Conservation (phyloP, 768 basidiomycete genomes). For the Amanita pseudoporphyria region DNA sequence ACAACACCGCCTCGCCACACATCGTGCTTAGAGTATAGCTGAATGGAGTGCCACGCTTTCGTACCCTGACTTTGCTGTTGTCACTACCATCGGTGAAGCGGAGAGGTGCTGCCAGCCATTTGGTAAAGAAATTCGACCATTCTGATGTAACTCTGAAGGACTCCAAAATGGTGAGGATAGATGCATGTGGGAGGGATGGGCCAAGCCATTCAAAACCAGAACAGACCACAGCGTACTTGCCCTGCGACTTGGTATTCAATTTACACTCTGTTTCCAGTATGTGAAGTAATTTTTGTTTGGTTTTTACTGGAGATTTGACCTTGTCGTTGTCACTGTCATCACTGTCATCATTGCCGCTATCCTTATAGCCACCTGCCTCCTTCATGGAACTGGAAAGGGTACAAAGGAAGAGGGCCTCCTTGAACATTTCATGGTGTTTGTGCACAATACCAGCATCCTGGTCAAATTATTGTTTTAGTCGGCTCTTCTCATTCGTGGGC, state of each 20-base stretch:
- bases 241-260: conserved; percentile 27
- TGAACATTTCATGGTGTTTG: no score
- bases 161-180: conserved; percentile 21
- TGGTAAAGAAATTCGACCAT: conserved; percentile 21
- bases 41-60: conserved; percentile 34
- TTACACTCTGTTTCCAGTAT: conserved; percentile 31
- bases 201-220: conserved; percentile 37
- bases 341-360: conserved; percentile 19
- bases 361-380: no score
- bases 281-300: conserved; percentile 31
- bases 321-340: conserved; percentile 7
- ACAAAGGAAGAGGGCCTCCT: no score
- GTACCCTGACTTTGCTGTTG: conserved; percentile 18
- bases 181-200: conserved; percentile 29
- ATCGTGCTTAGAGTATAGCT: conserved; percentile 25
- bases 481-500: no score
- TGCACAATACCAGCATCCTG: no score
- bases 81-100: conserved; percentile 23
- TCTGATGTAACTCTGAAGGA: conserved; percentile 16
- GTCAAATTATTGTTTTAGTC: no score
- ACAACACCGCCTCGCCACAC: conserved; percentile 30
- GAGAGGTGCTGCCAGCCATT: conserved; percentile 24
- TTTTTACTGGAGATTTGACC: conserved; percentile 13
- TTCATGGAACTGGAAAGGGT: conserved; percentile 20
- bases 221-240: conserved; percentile 25